Base-by-base conservation (phyloP, 371 early-diverging fungal genomes). In the Cokeromyces recurvatus region DNA sequence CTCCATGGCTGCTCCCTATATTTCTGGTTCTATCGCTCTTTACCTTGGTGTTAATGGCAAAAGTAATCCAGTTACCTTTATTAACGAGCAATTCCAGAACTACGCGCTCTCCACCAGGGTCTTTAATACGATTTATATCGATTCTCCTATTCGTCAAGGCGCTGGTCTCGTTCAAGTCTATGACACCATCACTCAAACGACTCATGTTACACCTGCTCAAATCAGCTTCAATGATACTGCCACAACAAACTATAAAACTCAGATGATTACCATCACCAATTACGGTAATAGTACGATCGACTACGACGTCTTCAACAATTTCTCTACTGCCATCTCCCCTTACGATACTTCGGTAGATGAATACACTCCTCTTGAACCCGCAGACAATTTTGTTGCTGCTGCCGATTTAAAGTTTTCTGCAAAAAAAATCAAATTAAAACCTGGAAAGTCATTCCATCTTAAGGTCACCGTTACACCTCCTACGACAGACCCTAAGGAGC, bases 91-190 rank as follows among this genome's bases (percentile, higher is more conserved):
- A 36, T 62, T 74, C 52, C 66, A 71, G 61, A 87, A 82, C 67
- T 68, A 66, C 27, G 82, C 77, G 12, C 17, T 32, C 7, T 27
- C 47, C n/a, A 24, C 32, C 11, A 32, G 35, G 10, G 43, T 54
- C 4, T 41, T 27, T 32, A 38, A 46, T 16, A 19, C 47, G 12
- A 24, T 37, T 16, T 15, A 38, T 6, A 59, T 57, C 38, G 47
- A 70, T 12, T 56, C 62, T 46, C 63, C 69, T 47, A 48, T 62
- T 19, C 55, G 64, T 17, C 84, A 87, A 60, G 91, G 91, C 27
- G 77, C 86, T 39, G 91, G 91, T 32, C 66, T 91, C 19, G 67
- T 91, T 41, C 76, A 89, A 59, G 64, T 82, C 39, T 66, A 71
- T 51, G 64, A 77, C 48, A 72, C 91, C 29, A 63, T 87, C 48